Base-by-base conservation (phyloP, 2,329 filamentous ascomycete genomes). In the Dactylellina cionopaga region DNA sequence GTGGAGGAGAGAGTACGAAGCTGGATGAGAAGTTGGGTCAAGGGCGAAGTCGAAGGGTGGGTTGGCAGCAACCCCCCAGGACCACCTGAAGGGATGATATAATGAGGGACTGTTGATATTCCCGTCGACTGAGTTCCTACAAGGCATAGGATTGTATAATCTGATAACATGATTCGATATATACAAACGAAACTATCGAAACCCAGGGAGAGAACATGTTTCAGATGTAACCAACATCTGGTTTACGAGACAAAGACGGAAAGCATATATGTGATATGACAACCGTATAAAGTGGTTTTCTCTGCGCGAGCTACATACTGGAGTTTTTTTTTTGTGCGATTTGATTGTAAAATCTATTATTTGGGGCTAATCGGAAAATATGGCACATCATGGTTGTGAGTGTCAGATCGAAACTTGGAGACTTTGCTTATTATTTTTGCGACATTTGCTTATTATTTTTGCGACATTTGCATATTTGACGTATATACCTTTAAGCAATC, bases 21-120 rank as follows among this genome's bases (percentile, higher is more conserved):
- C 11, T 71, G 66, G 66, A 71, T 71, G 66, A 56, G 66, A 27
- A 39, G 11, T 17, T 71, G 66, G 66, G 66, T 71, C 4, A 71
- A 71, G 25, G 27, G 19, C n/a, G 49, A 71, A 25, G 51, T 71
- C 1, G 66, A 71, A 24, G 51, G 66, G 2, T 71, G 66, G 66
- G 66, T 64, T 31, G 51, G 65, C 11, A n/a, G 15, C 0, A 63
- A 54, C n/a, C 41, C 22, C 25, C 55, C 41, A 17, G 15, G 11
- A 19, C 56, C 47, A 54, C 35, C 35, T 31, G 37, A 51, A 37
- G 31, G 44, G 3, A 51, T 51, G 56, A 41, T 62, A 49, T 62
- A n/a, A n/a, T n/a, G n/a, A n/a, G n/a, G n/a, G n/a, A n/a, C n/a
- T n/a, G n/a, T n/a, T n/a, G n/a, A n/a, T n/a, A n/a, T n/a, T n/a